Conservation (phyloP, 352 stramenopile species). For the Aphanomyces euteiches region DNA sequence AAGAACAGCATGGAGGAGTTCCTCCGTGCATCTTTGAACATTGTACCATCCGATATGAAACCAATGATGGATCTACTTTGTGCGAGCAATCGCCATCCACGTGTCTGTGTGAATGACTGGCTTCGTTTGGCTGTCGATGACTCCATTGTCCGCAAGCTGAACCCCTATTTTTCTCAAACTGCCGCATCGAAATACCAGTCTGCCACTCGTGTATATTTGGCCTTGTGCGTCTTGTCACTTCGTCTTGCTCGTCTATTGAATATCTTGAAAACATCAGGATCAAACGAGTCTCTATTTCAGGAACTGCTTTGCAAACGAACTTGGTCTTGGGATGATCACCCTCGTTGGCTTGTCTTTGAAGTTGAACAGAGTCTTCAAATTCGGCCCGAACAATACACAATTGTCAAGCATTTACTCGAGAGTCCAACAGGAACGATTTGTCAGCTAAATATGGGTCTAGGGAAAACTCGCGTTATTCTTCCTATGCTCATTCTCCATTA, state of each 20-base stretch:
- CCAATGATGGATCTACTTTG: not conserved
- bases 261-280: not conserved
- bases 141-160: not conserved
- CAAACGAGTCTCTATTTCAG: constrained; percentile 41
- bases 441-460: constrained; percentile 85
- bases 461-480: constrained; percentile 87
- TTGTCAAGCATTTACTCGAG: constrained; percentile 70
- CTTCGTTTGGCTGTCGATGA: not conserved
- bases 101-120: not conserved
- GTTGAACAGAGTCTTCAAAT: constrained; percentile 78
- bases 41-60: not conserved
- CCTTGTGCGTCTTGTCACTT: not conserved
- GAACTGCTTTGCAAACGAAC: constrained; percentile 48
- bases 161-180: not conserved
- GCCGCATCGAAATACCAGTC: not conserved
- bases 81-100: not conserved
- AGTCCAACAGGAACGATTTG: constrained; percentile 54
- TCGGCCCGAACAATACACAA: constrained; percentile 69
- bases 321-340: constrained; percentile 55
- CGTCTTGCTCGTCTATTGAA: constrained; percentile 13
- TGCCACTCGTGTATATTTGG: not conserved
- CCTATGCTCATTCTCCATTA: constrained; percentile 85
- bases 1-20: not conserved
- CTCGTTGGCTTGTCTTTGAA: constrained; percentile 86
- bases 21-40: not conserved